Base-by-base conservation (phyloP, 83 land plant genomes). In the Picea abies region DNA sequence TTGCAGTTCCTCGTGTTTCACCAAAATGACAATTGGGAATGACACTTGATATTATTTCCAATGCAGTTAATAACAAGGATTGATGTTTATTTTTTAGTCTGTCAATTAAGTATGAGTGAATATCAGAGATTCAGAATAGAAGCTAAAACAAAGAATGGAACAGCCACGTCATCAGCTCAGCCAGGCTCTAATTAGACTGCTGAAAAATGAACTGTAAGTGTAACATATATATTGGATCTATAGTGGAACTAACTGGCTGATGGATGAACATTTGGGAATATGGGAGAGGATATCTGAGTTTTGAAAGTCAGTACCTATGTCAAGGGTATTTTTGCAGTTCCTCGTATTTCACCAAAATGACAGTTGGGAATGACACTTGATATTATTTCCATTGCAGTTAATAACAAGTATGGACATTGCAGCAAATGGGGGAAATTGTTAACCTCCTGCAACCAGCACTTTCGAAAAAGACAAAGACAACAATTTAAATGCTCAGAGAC, bases 361-460 rank as follows among this genome's bases (percentile, higher is more conserved):
- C 52, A 37, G 17, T 72, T 9, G n/a, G 76, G 1, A 73, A 22
- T n/a, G 26, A 16, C 22, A 12, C 25, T 73, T 44, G 77, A 10
- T 73, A 71, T 32, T 39, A 44, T 73, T 41, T 73, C 25, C n/a
- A 73, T n/a, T 73, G 56, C 44, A 23, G 12, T 22, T 73, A 73
- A 44, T 9, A n/a, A 72, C 52, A 73, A 9, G 77, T 52, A 73
- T 44, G 25, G 56, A 9, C 58, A 44, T 52, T 58, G 15, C 25
- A 39, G 10, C 77, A 73, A 44, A 73, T 41, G 26, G 39, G 15
- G 25, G 77, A 44, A 73, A 44, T 44, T 47, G 11, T 44, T 52
- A 52, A 52, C 56, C 10, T 11, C 56, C 14, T 52, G 56, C 56
- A 52, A 52, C 56, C 56, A 52, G 12, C 11, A 11, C 14, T 52